Conservation (phyloP, 495 filamentous ascomycete species). For the Aspergillus avenaceus region DNA sequence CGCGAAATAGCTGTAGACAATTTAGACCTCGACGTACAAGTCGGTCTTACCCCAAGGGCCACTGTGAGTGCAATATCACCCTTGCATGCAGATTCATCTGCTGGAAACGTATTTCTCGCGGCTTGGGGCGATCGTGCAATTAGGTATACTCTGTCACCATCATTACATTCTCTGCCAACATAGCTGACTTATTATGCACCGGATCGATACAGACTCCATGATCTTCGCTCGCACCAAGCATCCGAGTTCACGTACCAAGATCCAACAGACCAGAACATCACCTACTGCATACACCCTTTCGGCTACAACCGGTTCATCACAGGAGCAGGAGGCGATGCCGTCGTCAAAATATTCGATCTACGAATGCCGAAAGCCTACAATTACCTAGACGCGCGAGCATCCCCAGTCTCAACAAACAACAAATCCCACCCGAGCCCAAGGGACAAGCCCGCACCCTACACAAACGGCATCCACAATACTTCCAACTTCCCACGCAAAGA, state of each 20-base stretch:
- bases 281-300: slow-evolving; percentile 58
- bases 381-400: slow-evolving; percentile 27
- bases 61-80: slow-evolving; percentile 51
- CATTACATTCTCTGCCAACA: background rate
- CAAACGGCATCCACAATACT: background rate
- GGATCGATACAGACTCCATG: slow-evolving; percentile 51
- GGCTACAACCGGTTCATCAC: slow-evolving; percentile 54
- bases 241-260: slow-evolving; percentile 51
- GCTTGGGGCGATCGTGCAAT: slow-evolving; percentile 59
- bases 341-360: slow-evolving; percentile 64
- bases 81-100: slow-evolving; percentile 30
- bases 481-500: slow-evolving; percentile 23
- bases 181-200: background rate
- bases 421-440: background rate
- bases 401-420: background rate
- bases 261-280: slow-evolving; percentile 49
- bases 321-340: slow-evolving; percentile 50
- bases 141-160: slow-evolving; percentile 27
- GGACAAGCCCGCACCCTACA: background rate
- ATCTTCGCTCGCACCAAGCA: slow-evolving; percentile 51
- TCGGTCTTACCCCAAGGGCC: slow-evolving; percentile 19
- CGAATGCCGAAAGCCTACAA: slow-evolving; percentile 50
- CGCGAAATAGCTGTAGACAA: slow-evolving; percentile 30
- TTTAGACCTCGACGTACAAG: slow-evolving; percentile 20
- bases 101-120: slow-evolving; percentile 54